Evolutionary conservation across 2,329 filamentous ascomycete species (phyloP).

Genomic region (Fusarium penzigii): DNA sequence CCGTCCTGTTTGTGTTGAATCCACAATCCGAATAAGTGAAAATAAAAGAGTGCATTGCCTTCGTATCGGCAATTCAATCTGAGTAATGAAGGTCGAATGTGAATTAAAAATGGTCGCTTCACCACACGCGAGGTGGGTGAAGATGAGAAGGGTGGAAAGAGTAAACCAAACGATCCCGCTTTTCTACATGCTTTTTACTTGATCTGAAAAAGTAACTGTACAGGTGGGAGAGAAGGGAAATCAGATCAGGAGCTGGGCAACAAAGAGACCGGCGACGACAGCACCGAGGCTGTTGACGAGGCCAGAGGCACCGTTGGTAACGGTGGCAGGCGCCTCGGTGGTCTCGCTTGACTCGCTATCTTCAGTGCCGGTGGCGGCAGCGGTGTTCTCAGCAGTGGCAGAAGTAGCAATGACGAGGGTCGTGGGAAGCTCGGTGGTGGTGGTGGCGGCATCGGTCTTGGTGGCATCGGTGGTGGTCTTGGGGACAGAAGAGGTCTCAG

Average conservation of each 20-base stretch:
- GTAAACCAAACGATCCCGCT: background rate
- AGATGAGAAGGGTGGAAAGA: background rate
- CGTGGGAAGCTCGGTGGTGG: conserved; percentile 15
- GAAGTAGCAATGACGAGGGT: conserved; percentile 19
- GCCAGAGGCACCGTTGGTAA: conserved; percentile 8
- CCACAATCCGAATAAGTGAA: too few relatives aligned
- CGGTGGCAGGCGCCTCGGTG: conserved; percentile 2
- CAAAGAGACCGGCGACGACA: conserved; percentile 30
- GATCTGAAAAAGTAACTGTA: conserved; percentile 11
- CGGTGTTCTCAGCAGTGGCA: conserved; percentile 17
- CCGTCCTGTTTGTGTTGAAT: too few relatives aligned
- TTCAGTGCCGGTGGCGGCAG: conserved; percentile 23
- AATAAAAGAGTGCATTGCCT: too few relatives aligned
- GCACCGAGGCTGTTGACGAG: conserved; percentile 27
- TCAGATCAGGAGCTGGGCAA: conserved; percentile 36
- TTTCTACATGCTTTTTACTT: background rate
- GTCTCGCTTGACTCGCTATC: conserved; percentile 2
- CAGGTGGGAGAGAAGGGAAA: conserved; percentile 25
- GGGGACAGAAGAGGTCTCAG: conserved; percentile 3
- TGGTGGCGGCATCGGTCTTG: conserved; percentile 10
- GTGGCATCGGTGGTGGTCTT: background rate
- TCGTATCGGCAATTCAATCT: background rate
- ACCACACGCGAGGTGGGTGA: background rate
- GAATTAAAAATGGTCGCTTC: background rate
- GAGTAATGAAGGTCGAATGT: background rate